Evolutionary conservation across 1,139 yeast genomes (phyloP).

Genomic region (Chernovozyma aurita): DNA sequence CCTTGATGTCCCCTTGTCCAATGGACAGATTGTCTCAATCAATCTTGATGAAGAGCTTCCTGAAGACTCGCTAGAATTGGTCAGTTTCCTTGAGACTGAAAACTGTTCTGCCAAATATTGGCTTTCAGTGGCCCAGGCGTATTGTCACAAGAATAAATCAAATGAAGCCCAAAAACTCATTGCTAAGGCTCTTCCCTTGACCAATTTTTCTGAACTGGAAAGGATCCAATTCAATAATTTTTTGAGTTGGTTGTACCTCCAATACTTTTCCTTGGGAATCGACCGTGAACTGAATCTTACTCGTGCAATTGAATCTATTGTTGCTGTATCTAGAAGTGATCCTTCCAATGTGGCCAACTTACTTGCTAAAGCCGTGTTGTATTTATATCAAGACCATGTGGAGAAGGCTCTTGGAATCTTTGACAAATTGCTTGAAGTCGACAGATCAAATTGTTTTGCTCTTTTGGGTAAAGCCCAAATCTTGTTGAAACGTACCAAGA

Average conservation of each 20-base stretch:
- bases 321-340: slow-evolving; percentile 12
- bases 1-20: slow-evolving; percentile 65
- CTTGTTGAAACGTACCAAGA: slow-evolving; percentile 60
- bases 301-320: slow-evolving; percentile 20
- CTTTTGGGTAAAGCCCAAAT: slow-evolving; percentile 83
- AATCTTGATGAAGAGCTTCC: slow-evolving; percentile 72
- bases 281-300: slow-evolving; percentile 21
- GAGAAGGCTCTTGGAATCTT: slow-evolving; percentile 66
- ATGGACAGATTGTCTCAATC: slow-evolving; percentile 68
- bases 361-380: slow-evolving; percentile 56
- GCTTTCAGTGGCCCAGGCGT: slow-evolving; percentile 80
- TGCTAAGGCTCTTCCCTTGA: slow-evolving; percentile 48
- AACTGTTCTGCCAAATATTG: slow-evolving; percentile 73
- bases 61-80: slow-evolving; percentile 81
- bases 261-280: slow-evolving; percentile 22
- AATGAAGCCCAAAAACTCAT: slow-evolving; percentile 65
- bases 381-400: slow-evolving; percentile 44
- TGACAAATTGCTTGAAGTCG: slow-evolving; percentile 48
- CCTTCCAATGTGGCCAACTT: slow-evolving; percentile 34
- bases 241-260: slow-evolving; percentile 70
- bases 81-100: slow-evolving; percentile 74
- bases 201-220: slow-evolving; percentile 43
- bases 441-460: slow-evolving; percentile 65
- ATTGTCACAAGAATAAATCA: slow-evolving; percentile 56
- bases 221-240: slow-evolving; percentile 55